Evolutionary conservation across 495 filamentous ascomycete species (phyloP).

Genomic region (Penicillium samsonianum): DNA sequence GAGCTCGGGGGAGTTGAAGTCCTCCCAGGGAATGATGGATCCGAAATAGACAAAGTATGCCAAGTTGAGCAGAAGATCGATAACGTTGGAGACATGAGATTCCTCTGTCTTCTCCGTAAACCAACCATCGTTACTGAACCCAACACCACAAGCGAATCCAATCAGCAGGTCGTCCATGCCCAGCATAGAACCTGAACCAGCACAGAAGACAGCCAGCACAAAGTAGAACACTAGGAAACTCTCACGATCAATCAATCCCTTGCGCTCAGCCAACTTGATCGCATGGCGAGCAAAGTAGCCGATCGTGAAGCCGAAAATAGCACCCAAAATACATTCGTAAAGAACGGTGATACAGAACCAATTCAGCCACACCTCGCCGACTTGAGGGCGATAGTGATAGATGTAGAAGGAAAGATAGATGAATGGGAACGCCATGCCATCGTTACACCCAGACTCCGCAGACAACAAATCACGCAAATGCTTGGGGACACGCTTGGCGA

Average conservation of each 20-base stretch:
- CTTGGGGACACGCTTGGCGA: constrained; percentile 94
- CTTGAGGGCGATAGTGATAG: constrained; percentile 71
- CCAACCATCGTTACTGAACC: constrained; percentile 99
- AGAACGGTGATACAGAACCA: constrained; percentile 91
- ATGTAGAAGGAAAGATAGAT: constrained; percentile 91
- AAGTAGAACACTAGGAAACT: constrained; percentile 99
- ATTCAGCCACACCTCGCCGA: constrained; percentile 69
- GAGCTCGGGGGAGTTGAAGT: constrained; percentile 70
- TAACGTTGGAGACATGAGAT: constrained; percentile 98
- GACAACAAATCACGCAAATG: constrained; percentile 95
- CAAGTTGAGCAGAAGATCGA: constrained; percentile 95
- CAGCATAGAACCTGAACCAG: constrained; percentile 87
- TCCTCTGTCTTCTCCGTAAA: constrained; percentile 98
- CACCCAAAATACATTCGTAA: constrained; percentile 95
- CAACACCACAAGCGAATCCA: constrained; percentile 91
- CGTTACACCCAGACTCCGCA: constrained; percentile 98
- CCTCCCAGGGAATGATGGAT: constrained; percentile 92
- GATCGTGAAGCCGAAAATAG: constrained; percentile 82
- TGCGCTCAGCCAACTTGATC: constrained; percentile 85
- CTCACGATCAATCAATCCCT: constrained; percentile 88
- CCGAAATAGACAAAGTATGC: constrained; percentile 98
- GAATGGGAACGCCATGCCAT: constrained; percentile 99
- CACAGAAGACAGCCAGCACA: constrained; percentile 92
- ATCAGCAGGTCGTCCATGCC: constrained; percentile 97
- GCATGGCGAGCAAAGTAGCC: constrained; percentile 88